Percentiles rank a stretch among this genome's conserved stretches.
phyloP scores from a whole-genome alignment of 805 yeast genomes.

The Suhomyces sp. region DNA sequence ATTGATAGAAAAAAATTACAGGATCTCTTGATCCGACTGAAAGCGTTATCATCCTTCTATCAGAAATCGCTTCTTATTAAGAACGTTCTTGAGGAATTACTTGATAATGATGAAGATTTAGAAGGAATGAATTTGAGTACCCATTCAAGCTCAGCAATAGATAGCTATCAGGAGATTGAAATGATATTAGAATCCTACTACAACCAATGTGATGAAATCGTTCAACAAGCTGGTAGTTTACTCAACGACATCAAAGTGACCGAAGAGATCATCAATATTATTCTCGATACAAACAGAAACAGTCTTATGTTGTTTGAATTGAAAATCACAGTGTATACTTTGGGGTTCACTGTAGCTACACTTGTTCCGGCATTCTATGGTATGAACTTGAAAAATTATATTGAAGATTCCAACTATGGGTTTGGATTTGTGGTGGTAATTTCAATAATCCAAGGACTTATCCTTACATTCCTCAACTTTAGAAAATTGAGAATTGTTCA shows the following conservation, averaged over 20 bases:
- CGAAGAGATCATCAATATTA: conserved; percentile 89
- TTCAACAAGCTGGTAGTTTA: conserved; percentile 83
- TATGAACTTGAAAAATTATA: conserved; percentile 77
- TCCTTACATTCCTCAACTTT: conserved; percentile 57
- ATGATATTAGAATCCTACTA: conserved; percentile 86
- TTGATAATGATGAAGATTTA: conserved; percentile 85
- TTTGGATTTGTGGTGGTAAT: conserved; percentile 56
- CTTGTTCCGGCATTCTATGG: conserved; percentile 86
- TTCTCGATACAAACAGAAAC: conserved; percentile 87
- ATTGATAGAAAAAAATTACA: conserved; percentile 74
- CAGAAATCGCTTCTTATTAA: conserved; percentile 76
- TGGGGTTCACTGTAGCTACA: conserved; percentile 85
- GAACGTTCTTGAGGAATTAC: conserved; percentile 75
- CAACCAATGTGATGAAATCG: conserved; percentile 89
- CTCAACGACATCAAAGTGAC: conserved; percentile 84
- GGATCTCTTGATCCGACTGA: conserved; percentile 71
- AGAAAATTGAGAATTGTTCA: conserved; percentile 60
- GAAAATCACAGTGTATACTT: conserved; percentile 76
- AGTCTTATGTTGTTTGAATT: conserved; percentile 84
- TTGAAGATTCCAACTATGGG: conserved; percentile 66
- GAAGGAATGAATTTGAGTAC: conserved; percentile 66
- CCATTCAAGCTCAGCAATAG: conserved; percentile 30
- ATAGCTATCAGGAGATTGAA: conserved; percentile 69
- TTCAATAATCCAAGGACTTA: conserved; percentile 53
- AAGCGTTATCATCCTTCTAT: conserved; percentile 66